Evolutionary conservation across 352 stramenopile genomes (phyloP), one percentile per base, ranked within the genome.

Genomic region (Phytophthora chlamydospora): DNA sequence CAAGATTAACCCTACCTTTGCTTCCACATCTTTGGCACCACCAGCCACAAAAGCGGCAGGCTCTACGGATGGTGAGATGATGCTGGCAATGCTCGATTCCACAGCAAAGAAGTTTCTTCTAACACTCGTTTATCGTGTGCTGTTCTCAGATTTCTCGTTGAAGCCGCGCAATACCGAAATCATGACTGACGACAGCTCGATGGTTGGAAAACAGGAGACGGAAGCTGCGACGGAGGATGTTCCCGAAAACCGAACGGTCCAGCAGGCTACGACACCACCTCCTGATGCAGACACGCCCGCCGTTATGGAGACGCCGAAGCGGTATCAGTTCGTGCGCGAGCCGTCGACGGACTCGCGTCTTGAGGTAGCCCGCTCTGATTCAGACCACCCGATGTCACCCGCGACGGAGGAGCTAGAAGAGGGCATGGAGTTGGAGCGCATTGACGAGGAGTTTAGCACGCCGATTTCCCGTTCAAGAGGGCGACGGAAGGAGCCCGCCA

Each of bases 371-470:
- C 70, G 69, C 16, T 45, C 41, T 10, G 55, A 80, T 36, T 62
- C 58, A 14, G 62, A 74, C 14, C 49, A 60, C 6, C 44, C 60
- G 6, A 77, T 67, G 40, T 93, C 83, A 43, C 81, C 76, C 4
- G 83, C 80, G 9, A 75, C 82, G 14, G 75, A 81, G 12, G 84
- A 91, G 56, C 66, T 90, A 12, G 78, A 91, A 41, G 73, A 69
- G 19, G 62, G 33, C 34, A 86, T 93, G 82, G 82, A 93, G 62
- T 62, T 91, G 10, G 84, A 93, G 52, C 71, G 78, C 47, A 88
- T 93, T 48, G 84, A 93, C 58, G 84, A 93, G 52, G 84, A 93
- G 64, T 93, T 93, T 69, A 90, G 79, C 67, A 91, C 84, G 46
- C 80, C 80, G 14, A 76, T 88, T 33, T 80, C 64, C 4, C 62